Conservation (phyloP, 139 green algal genomes). For the Picochlorum sp. region DNA sequence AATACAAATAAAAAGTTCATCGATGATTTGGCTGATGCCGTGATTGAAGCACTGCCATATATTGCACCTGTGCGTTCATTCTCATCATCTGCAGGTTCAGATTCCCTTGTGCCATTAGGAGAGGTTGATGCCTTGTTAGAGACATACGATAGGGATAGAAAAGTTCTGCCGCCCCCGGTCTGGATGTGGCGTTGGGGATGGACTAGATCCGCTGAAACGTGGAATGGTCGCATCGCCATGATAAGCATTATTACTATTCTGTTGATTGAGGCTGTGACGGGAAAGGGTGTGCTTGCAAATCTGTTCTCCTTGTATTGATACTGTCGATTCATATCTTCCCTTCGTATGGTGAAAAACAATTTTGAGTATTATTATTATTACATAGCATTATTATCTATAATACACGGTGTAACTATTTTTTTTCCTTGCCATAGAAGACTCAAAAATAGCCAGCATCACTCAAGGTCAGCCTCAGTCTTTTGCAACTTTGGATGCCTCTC, state of each 20-base stretch:
- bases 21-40: conserved; percentile 84
- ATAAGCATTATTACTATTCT: conserved; percentile 62
- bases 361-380: not conserved
- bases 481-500: conserved; percentile 3
- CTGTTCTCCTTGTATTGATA: conserved; percentile 4
- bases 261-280: conserved; percentile 66
- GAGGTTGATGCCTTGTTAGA: conserved; percentile 80
- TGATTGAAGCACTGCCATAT: conserved; percentile 91
- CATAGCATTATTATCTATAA: too few relatives aligned
- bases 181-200: conserved; percentile 87
- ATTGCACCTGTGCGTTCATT: conserved; percentile 56
- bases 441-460: not conserved
- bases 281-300: conserved; percentile 41
- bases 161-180: conserved; percentile 69
- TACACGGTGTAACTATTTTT: too few relatives aligned
- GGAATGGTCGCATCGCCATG: conserved; percentile 88
- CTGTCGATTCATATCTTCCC: not conserved
- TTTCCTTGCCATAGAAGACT: too few relatives aligned
- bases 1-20: conserved; percentile 92
- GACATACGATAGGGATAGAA: conserved; percentile 86
- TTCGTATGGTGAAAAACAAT: not conserved
- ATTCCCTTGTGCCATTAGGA: conserved; percentile 68
- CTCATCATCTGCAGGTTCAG: conserved; percentile 17
- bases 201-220: conserved; percentile 85
- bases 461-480: conserved; percentile 1